These are phyloP conservation scores for Nakaseomyces sp. DNA, from an alignment of 1,139 yeast species.

Conservation along the genomic window DNA sequence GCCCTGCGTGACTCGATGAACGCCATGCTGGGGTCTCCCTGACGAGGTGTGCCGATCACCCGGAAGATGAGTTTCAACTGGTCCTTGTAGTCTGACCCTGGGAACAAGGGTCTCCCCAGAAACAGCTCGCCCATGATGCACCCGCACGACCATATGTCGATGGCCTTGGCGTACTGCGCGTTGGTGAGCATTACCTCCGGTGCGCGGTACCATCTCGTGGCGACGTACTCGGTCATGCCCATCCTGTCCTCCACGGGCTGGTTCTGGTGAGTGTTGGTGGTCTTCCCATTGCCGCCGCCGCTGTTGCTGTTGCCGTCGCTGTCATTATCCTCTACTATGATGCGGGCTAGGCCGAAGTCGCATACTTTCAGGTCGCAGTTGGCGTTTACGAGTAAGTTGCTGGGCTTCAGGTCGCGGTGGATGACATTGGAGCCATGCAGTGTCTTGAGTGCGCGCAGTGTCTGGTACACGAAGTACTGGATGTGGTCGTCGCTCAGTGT, in stretches of 20 bases:
- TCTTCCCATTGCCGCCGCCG: too few relatives aligned
- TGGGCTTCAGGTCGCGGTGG: constrained; percentile 89
- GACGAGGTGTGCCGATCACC: constrained; percentile 77
- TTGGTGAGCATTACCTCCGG: constrained; percentile 95
- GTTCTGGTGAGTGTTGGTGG: too few relatives aligned
- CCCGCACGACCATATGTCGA: constrained; percentile 96
- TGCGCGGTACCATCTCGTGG: constrained; percentile 95
- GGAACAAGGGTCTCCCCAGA: constrained; percentile 78
- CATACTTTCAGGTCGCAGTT: constrained; percentile 91
- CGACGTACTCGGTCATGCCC: constrained; percentile 90
- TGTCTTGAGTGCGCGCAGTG: constrained; percentile 79
- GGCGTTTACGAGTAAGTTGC: constrained; percentile 75
- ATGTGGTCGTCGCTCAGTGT: constrained; percentile 81
- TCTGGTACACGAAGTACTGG: constrained; percentile 87
- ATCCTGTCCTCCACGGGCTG: constrained; percentile 33
- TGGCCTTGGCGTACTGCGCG: constrained; percentile 88
- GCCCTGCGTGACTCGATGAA: constrained; percentile 80
- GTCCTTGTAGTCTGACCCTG: constrained; percentile 90
- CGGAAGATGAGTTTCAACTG: constrained; percentile 83
- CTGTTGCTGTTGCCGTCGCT: too few relatives aligned
- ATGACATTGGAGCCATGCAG: constrained; percentile 87
- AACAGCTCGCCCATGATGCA: constrained; percentile 93
- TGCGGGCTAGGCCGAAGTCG: constrained; percentile 87
- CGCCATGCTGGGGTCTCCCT: constrained; percentile 57
- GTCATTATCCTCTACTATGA: constrained; percentile 17